A percentile compares a stretch with the other conserved stretches of the same genome.
phyloP scores from a whole-genome alignment of 257 asterid genomes.

The Solanum neorickii region DNA sequence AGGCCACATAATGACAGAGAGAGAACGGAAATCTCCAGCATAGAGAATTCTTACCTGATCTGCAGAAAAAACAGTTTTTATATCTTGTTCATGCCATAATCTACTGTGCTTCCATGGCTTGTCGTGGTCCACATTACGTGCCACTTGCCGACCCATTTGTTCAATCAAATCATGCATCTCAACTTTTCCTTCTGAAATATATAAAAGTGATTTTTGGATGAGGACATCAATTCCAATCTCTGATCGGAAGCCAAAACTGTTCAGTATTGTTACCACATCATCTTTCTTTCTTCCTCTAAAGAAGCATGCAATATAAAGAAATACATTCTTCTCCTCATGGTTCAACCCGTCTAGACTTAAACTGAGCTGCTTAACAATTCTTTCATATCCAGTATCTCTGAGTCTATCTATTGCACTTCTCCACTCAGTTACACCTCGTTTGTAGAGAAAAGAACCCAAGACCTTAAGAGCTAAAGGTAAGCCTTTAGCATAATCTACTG shows the following conservation, averaged over 20 bases:
- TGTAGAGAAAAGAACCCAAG: neutral
- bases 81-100: neutral
- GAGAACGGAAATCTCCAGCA: too few relatives aligned
- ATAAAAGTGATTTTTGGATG: neutral
- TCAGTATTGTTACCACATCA: neutral
- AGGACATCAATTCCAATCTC: neutral
- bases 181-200: neutral
- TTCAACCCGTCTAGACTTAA: neutral
- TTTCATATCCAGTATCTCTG: neutral
- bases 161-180: neutral
- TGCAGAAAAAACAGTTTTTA: neutral
- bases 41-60: neutral
- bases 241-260: neutral
- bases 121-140: neutral
- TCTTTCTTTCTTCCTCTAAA: neutral
- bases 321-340: neutral
- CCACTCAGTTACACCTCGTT: neutral
- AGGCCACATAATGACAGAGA: too few relatives aligned
- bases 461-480: neutral
- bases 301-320: neutral
- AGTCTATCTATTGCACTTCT: neutral
- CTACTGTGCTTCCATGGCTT: neutral
- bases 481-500: neutral
- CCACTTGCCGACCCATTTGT: neutral
- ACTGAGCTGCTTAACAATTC: neutral